These are phyloP conservation scores for Aspergillus homomorphus DNA, from an alignment of 495 filamentous ascomycete genomes.

Conservation along the genomic window DNA sequence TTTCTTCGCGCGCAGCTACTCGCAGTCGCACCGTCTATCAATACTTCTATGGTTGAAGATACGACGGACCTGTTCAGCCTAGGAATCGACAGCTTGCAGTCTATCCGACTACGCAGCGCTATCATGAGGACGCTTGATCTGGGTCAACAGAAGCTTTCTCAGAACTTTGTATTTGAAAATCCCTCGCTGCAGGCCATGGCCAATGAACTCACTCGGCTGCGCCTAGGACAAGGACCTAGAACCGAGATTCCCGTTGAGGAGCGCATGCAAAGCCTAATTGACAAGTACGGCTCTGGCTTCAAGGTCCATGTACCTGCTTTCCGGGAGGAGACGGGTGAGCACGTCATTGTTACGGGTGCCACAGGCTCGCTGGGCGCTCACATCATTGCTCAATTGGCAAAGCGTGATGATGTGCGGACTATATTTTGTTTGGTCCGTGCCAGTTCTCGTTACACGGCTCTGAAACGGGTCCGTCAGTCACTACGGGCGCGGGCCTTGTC, in stretches of 20 bases:
- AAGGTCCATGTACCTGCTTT: constrained; percentile 28
- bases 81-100: constrained; percentile 51
- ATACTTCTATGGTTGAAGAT: constrained; percentile 14
- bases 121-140: constrained; percentile 30
- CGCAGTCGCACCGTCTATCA: constrained; percentile 14
- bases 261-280: constrained; percentile 25
- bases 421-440: constrained; percentile 58
- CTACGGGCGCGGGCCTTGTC: constrained; percentile 32
- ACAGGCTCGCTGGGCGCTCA: constrained; percentile 61
- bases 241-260: constrained; percentile 22
- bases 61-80: constrained; percentile 44
- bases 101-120: constrained; percentile 39
- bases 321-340: constrained; percentile 15
- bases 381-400: constrained; percentile 43
- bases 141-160: constrained; percentile 32
- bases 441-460: constrained; percentile 36
- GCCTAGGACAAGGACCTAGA: constrained; percentile 11
- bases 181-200: constrained; percentile 32
- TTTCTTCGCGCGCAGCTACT: constrained; percentile 23
- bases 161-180: constrained; percentile 42
- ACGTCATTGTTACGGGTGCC: constrained; percentile 53
- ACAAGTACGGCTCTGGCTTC: constrained; percentile 31
- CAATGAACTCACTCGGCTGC: constrained; percentile 13
- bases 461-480: constrained; percentile 44
- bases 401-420: constrained; percentile 21